Conservation (phyloP, 345 rosid species). For the Eucalyptus cladocalyx region DNA sequence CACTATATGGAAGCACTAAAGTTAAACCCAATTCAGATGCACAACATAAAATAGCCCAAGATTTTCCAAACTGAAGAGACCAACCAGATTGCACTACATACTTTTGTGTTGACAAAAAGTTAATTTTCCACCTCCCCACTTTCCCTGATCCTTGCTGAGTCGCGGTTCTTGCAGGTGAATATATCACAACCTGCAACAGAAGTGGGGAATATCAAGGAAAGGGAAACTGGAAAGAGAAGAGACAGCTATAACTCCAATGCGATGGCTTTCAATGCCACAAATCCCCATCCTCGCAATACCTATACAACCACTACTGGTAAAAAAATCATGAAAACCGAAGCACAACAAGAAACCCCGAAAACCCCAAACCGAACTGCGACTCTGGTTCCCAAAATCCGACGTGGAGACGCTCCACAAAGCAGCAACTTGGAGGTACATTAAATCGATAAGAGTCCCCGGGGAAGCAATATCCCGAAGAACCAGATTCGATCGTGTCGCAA, state of each 20-base stretch:
- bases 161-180: conserved; percentile 93
- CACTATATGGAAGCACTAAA: not conserved
- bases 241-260: not conserved
- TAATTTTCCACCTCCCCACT: conserved; percentile 89
- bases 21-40: not conserved
- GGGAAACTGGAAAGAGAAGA: not conserved
- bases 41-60: not conserved
- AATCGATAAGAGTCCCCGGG: not conserved
- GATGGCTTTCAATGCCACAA: not conserved
- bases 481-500: not conserved
- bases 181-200: conserved; percentile 63
- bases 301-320: not conserved
- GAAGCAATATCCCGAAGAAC: not conserved
- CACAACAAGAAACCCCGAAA: not conserved
- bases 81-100: conserved; percentile 8
- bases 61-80: not conserved
- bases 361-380: not conserved
- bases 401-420: not conserved
- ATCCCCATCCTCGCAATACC: not conserved
- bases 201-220: not conserved
- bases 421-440: not conserved
- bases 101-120: conserved; percentile 88
- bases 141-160: conserved; percentile 96
- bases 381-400: not conserved
- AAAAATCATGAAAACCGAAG: not conserved